phyloP scores from a whole-genome alignment of 495 filamentous ascomycete species.

The Xylaria curta region DNA sequence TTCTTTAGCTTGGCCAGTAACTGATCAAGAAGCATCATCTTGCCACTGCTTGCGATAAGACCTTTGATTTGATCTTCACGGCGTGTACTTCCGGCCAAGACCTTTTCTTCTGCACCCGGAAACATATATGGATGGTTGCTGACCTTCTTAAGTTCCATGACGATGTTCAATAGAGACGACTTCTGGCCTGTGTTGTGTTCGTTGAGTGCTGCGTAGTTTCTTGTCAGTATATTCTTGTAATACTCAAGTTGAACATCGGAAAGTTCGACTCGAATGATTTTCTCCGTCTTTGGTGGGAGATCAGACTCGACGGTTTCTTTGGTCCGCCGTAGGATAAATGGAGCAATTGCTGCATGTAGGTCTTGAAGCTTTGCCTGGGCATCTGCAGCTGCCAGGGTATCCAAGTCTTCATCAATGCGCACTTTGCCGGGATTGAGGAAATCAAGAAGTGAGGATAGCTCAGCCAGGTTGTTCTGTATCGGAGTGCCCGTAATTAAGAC shows the following conservation, averaged over 20 bases:
- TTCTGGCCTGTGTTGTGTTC: slow-evolving; percentile 87
- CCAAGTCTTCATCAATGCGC: slow-evolving; percentile 86
- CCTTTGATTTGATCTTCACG: slow-evolving; percentile 89
- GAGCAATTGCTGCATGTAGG: slow-evolving; percentile 76
- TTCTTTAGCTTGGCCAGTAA: slow-evolving; percentile 87
- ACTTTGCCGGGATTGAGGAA: slow-evolving; percentile 93
- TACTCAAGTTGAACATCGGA: slow-evolving; percentile 96
- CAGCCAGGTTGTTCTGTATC: slow-evolving; percentile 94
- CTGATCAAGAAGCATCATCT: slow-evolving; percentile 98
- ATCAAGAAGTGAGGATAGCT: slow-evolving; percentile 89
- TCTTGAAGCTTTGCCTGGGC: slow-evolving; percentile 60
- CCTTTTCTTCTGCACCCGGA: slow-evolving; percentile 85
- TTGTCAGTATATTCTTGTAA: slow-evolving; percentile 97
- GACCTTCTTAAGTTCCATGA: slow-evolving; percentile 99
- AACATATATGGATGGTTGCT: slow-evolving; percentile 99
- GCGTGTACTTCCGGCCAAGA: slow-evolving; percentile 74
- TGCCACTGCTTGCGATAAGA: slow-evolving; percentile 94
- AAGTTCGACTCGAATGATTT: slow-evolving; percentile 96
- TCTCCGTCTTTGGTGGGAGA: slow-evolving; percentile 94
- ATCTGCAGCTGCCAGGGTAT: slow-evolving; percentile 55
- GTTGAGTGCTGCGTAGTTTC: slow-evolving; percentile 94
- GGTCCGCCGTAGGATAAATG: slow-evolving; percentile 94
- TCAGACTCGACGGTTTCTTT: slow-evolving; percentile 97
- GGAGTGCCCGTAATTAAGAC: slow-evolving; percentile 97
- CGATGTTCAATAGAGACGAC: slow-evolving; percentile 95